Base-by-base conservation (phyloP, 192 early-diverging fungal species). In the Backusella tarrabulga region DNA sequence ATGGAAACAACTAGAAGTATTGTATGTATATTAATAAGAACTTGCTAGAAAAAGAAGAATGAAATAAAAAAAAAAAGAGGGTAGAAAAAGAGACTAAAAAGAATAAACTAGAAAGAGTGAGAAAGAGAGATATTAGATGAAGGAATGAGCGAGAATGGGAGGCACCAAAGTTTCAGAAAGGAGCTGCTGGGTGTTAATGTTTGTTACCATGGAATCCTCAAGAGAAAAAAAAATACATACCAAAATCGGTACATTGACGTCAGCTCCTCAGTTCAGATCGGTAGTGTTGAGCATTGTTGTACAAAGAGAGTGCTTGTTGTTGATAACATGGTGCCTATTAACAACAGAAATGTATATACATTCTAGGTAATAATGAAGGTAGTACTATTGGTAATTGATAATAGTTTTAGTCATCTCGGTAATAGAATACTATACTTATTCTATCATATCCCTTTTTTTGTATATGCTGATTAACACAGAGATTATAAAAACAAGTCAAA, bases 141-240 rank as follows among this genome's bases (percentile, higher is more conserved):
- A 29, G 19, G 23, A 63, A 29, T 63, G 56, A 63, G 29, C 26
- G 11, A 63, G 56, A 63, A 63, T 9, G 56, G 56, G 56, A 63
- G 56, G 56, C 26, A 63, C 56, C 56, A 63, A 63, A 63, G 56
- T 63, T 63, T 63, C 56, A 63, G 56, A 63, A 63, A 12, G 56
- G 56, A 63, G 56, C 56, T 4, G 56, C 56, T 63, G 56, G 56
- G 56, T 63, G 11, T 63, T 63, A 63, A 63, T 63, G 56, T 63
- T 63, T 63, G 56, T 23, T 29, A 63, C 11, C 23, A 63, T 63
- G 23, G 56, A 63, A 63, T 63, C 56, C 56, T 29, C 11, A 63
- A 63, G 56, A 63, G 56, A 63, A 63, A 63, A 63, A 54, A 63
- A 63, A 63, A 29, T 63, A 63, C 56, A 63, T 63, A 11, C 56